phyloP scores from a whole-genome alignment of 225 moss, liverwort and hornwort genomes.

The Climacium dendroides region DNA sequence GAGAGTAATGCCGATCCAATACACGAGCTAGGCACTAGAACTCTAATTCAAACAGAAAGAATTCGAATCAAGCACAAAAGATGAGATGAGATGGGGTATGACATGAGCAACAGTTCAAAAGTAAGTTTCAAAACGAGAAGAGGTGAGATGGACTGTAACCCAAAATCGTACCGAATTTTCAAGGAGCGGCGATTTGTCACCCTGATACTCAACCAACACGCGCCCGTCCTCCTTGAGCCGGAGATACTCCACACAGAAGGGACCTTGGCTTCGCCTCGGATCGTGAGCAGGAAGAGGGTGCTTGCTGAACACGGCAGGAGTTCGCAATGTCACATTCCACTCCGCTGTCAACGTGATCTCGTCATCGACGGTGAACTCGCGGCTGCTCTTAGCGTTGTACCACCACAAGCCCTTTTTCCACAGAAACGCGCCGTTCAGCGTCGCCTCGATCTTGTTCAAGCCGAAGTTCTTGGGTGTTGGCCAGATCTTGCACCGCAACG shows the following conservation, averaged over 20 bases:
- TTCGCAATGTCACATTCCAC: slow-evolving; percentile 34
- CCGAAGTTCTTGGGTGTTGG: slow-evolving; percentile 52
- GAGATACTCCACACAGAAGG: slow-evolving; percentile 39
- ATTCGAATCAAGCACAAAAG: background rate
- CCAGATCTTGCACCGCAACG: slow-evolving; percentile 48
- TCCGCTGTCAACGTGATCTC: slow-evolving; percentile 27
- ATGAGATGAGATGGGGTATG: background rate
- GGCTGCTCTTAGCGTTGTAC: slow-evolving; percentile 40
- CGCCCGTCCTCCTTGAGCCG: slow-evolving; percentile 25
- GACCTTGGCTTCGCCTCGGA: slow-evolving; percentile 35
- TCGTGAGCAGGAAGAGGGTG: slow-evolving; percentile 12
- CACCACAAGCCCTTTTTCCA: slow-evolving; percentile 59
- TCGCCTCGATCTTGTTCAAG: slow-evolving; percentile 45
- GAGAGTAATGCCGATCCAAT: background rate
- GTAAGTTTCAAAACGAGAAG: background rate
- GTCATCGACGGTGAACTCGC: slow-evolving; percentile 30
- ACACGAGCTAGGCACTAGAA: background rate
- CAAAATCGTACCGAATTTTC: background rate
- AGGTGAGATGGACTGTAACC: background rate
- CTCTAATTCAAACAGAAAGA: background rate
- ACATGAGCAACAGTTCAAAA: background rate
- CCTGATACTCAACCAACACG: slow-evolving; percentile 22
- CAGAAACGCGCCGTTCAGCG: slow-evolving; percentile 33
- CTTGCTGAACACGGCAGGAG: slow-evolving; percentile 18
- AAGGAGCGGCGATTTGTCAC: slow-evolving; percentile 20